Conservation (phyloP, 2,329 filamentous ascomycete genomes). For the Aspergillus amoenus region DNA sequence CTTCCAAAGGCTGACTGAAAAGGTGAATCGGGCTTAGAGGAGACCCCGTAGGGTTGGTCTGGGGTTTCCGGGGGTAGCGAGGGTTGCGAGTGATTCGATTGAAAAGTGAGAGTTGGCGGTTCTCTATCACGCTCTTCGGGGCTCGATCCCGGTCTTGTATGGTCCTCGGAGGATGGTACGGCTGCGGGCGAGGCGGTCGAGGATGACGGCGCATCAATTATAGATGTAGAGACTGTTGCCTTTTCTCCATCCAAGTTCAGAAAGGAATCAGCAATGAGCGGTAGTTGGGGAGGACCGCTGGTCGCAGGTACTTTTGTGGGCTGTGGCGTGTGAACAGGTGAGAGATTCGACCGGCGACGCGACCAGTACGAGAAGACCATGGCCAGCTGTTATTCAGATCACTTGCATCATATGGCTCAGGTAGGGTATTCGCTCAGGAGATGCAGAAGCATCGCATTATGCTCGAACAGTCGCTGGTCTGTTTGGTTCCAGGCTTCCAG, state of each 20-base stretch:
- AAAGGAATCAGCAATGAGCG: constrained; percentile 28
- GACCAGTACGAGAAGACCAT: constrained; percentile 43
- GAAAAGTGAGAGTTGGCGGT: constrained; percentile 19
- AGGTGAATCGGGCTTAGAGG: constrained; percentile 34
- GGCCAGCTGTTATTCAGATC: constrained; percentile 14
- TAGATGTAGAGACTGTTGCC: constrained; percentile 18
- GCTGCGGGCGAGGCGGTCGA: constrained; percentile 30
- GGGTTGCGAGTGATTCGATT: constrained; percentile 28
- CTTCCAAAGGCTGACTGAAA: constrained; percentile 38
- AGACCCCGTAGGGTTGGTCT: constrained; percentile 28
- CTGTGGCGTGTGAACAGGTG: constrained; percentile 26
- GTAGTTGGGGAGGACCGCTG: constrained; percentile 33
- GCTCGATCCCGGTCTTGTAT: constrained; percentile 31
- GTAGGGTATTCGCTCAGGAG: constrained; percentile 17
- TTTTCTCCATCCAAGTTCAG: constrained; percentile 27
- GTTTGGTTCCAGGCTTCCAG: not conserved
- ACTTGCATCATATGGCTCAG: constrained; percentile 12
- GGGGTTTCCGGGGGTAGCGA: constrained; percentile 21
- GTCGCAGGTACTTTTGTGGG: constrained; percentile 22
- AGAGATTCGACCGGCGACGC: constrained; percentile 35
- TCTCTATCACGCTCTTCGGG: constrained; percentile 29
- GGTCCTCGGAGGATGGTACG: constrained; percentile 28
- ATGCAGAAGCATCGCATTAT: constrained; percentile 16
- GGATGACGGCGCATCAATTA: constrained; percentile 25
- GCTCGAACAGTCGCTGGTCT: constrained; percentile 6